Evolutionary conservation across 1,139 yeast genomes (phyloP).

Genomic region (Debaryomyces subglobosus): DNA sequence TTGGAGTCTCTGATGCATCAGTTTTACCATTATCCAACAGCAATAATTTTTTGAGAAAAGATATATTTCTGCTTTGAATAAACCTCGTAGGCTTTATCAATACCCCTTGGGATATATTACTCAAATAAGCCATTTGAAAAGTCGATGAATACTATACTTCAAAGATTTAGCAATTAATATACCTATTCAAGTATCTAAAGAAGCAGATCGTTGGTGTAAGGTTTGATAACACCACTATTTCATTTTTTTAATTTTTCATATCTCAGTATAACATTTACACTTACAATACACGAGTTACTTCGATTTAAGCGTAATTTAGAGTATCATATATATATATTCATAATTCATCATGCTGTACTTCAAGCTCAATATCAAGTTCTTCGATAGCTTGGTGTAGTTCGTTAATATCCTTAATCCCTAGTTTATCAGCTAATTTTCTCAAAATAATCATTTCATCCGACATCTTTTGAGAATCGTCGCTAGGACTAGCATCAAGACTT

Average conservation of each 20-base stretch:
- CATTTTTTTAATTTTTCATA: slow-evolving; percentile 1
- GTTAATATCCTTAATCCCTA: background rate
- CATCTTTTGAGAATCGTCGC: background rate
- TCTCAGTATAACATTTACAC: background rate
- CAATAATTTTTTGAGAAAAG: slow-evolving; percentile 44
- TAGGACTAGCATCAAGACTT: background rate
- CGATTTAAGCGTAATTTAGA: slow-evolving; percentile 1
- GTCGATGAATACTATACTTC: background rate
- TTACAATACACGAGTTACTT: background rate
- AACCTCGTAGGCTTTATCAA: slow-evolving; percentile 7
- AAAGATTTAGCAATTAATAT: background rate
- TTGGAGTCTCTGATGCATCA: slow-evolving; percentile 22
- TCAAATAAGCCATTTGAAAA: slow-evolving; percentile 6
- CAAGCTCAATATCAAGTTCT: background rate
- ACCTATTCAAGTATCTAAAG: background rate
- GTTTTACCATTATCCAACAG: slow-evolving; percentile 34
- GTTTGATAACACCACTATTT: background rate
- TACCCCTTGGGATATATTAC: slow-evolving; percentile 4
- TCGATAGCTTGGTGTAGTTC: slow-evolving; percentile 4
- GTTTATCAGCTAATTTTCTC: background rate
- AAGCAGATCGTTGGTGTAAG: background rate
- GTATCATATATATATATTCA: background rate
- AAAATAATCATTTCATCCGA: background rate
- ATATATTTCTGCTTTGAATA: slow-evolving; percentile 26
- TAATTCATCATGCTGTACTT: slow-evolving; percentile 4